These are phyloP conservation scores for Solanum chacoense DNA, from an alignment of 305 asterid genomes.

Conservation along the genomic window DNA sequence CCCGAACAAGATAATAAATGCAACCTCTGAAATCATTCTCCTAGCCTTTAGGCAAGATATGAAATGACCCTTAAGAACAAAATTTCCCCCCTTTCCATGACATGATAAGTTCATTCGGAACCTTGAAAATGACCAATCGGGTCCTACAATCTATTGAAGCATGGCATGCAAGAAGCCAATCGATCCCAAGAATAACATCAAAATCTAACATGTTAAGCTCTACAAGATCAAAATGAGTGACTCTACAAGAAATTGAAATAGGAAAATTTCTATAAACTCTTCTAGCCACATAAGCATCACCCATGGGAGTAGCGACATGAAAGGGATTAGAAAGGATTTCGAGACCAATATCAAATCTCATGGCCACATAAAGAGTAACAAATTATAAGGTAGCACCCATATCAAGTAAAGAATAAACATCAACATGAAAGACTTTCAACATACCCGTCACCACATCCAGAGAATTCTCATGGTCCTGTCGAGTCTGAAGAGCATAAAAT, in stretches of 20 bases:
- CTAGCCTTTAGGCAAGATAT: neutral
- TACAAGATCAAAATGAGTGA: neutral
- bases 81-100: neutral
- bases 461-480: neutral
- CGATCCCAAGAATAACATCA: neutral
- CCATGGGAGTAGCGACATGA: neutral
- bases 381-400: neutral
- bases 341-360: neutral
- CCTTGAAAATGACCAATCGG: neutral
- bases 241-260: neutral
- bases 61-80: neutral
- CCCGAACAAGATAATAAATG: neutral
- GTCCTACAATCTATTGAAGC: neutral
- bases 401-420: neutral
- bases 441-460: neutral
- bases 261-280: neutral
- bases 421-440: neutral
- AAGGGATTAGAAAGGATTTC: neutral
- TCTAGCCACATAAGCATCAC: neutral
- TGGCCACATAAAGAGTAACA: neutral
- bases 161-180: neutral
- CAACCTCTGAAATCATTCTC: neutral
- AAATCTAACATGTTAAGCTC: too few relatives aligned
- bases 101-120: too few relatives aligned
- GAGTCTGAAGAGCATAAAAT: neutral